Percentiles rank a stretch among this genome's conserved stretches.
Evolutionary conservation across 1,139 yeast genomes (phyloP).

Genomic region (Hemisphaericaspora xylofermentans): DNA sequence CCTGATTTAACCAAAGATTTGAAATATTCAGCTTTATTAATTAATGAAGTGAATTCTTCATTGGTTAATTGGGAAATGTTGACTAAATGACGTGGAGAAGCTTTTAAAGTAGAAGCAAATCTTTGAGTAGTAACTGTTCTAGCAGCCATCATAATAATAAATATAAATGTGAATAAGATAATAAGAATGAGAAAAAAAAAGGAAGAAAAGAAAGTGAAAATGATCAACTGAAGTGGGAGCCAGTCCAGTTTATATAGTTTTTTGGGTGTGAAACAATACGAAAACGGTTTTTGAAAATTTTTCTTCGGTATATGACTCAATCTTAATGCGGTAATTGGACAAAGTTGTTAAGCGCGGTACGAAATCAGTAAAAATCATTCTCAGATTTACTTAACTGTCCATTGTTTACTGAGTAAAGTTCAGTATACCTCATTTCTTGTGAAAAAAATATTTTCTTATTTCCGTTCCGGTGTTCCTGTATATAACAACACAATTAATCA

Average conservation of each 20-base stretch:
- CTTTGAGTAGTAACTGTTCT: conserved; percentile 12
- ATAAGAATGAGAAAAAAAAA: not conserved
- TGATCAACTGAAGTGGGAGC: not conserved
- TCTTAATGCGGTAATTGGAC: conserved; percentile 12
- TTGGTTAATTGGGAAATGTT: conserved; percentile 75
- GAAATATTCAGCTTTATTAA: conserved; percentile 63
- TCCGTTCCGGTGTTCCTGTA: too few relatives aligned
- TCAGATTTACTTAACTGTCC: not conserved
- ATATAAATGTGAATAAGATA: not conserved
- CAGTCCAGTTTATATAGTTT: conserved; percentile 4
- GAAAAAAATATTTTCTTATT: not conserved
- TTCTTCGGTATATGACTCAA: conserved; percentile 12
- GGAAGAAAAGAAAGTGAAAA: not conserved
- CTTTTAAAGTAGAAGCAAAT: conserved; percentile 10
- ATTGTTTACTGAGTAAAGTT: conserved; percentile 3
- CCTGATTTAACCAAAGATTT: conserved; percentile 58
- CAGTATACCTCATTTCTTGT: too few relatives aligned
- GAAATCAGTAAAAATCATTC: conserved; percentile 4
- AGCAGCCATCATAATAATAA: conserved; percentile 9
- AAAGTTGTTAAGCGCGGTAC: conserved; percentile 12
- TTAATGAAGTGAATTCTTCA: conserved; percentile 65
- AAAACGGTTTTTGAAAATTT: too few relatives aligned
- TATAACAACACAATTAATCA: too few relatives aligned
- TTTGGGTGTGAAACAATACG: not conserved
- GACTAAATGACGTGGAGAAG: conserved; percentile 65